phyloP scores from a whole-genome alignment of 768 basidiomycete genomes.

The Infundibulicybe gibba region DNA sequence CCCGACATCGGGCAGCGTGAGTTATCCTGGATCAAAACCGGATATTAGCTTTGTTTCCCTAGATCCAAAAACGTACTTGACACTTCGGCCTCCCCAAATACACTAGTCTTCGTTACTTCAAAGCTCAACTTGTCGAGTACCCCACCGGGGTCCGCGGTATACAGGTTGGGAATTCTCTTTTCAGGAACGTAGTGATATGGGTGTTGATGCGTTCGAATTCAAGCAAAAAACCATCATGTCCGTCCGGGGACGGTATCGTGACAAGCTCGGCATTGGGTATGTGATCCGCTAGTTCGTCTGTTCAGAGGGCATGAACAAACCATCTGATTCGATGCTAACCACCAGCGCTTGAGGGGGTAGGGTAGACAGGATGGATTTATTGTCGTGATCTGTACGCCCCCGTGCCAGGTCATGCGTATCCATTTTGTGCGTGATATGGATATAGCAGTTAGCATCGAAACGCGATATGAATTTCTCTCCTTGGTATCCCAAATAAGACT shows the following conservation, averaged over 20 bases:
- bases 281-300: constrained; percentile 74
- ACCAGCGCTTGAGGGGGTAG: constrained; percentile 76
- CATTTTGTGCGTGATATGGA: constrained; percentile 75
- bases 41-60: no score
- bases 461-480: constrained; percentile 92
- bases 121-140: constrained; percentile 48
- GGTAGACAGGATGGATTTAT: constrained; percentile 51
- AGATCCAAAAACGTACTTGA: no score
- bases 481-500: constrained; percentile 93
- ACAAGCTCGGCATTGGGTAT: constrained; percentile 77
- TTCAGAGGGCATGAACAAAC: constrained; percentile 86
- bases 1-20: no score
- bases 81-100: constrained; percentile 96
- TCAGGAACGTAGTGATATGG: constrained; percentile 67
- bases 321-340: constrained; percentile 87
- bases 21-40: no score
- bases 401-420: constrained; percentile 89
- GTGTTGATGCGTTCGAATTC: constrained; percentile 91
- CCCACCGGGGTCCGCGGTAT: constrained; percentile 22
- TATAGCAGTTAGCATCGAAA: constrained; percentile 96
- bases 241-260: constrained; percentile 77
- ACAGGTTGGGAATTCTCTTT: constrained; percentile 64
- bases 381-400: no score
- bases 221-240: constrained; percentile 94
- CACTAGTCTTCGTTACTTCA: constrained; percentile 81